phyloP scores from a whole-genome alignment of 768 basidiomycete species.

The Exidia glandulosa region DNA sequence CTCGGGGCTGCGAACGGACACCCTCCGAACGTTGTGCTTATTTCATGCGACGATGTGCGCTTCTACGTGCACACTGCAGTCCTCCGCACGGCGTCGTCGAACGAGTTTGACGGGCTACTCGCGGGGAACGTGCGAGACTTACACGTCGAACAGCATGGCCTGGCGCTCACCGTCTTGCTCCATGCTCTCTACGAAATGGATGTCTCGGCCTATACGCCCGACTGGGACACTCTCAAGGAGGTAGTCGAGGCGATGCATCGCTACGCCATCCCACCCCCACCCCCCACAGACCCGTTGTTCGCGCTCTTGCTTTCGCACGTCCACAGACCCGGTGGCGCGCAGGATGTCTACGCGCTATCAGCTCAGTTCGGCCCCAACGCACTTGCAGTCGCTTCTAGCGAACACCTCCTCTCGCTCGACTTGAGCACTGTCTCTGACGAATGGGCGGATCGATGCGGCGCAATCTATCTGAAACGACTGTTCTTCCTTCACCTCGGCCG shows the following conservation, averaged over 20 bases:
- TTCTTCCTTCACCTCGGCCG: constrained; percentile 81
- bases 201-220: background rate
- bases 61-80: constrained; percentile 21
- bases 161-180: too few species aligned
- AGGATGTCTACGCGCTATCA: constrained; percentile 65
- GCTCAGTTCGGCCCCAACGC: constrained; percentile 56
- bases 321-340: constrained; percentile 2
- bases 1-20: too few species aligned
- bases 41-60: constrained; percentile 19
- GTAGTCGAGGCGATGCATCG: constrained; percentile 6
- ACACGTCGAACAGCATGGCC: too few species aligned
- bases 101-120: constrained; percentile 15
- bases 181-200: background rate
- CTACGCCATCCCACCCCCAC: background rate
- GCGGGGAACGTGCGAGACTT: too few species aligned
- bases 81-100: constrained; percentile 16
- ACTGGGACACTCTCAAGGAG: background rate
- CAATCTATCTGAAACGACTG: constrained; percentile 66
- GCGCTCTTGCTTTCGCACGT: constrained; percentile 21
- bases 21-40: constrained; percentile 18
- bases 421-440: constrained; percentile 62
- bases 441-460: constrained; percentile 56
- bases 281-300: constrained; percentile 20
- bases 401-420: constrained; percentile 61
- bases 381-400: constrained; percentile 64